phyloP scores from a whole-genome alignment of 495 filamentous ascomycete species.

The Xylaria scruposa region DNA sequence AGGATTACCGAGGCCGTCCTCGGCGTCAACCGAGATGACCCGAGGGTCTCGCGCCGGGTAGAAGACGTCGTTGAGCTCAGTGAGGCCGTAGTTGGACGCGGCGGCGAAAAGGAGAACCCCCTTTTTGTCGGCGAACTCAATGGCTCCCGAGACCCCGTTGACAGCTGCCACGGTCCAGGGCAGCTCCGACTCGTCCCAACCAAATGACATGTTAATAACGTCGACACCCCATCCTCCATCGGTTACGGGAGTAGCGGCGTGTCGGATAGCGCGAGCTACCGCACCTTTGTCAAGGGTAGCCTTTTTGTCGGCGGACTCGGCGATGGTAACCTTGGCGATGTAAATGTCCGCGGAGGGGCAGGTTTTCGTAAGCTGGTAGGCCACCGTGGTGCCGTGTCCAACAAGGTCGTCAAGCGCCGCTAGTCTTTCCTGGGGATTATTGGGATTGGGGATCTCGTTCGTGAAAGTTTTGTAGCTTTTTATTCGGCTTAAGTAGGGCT shows the following conservation, averaged over 20 bases:
- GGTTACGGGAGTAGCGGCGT: neutral
- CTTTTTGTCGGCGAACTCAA: neutral
- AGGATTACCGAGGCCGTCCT: neutral
- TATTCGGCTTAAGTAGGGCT: neutral
- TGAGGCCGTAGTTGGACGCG: conserved; percentile 4
- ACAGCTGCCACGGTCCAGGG: neutral
- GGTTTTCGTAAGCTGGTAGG: neutral
- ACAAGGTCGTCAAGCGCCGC: neutral
- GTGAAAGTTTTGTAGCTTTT: neutral
- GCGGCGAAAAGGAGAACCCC: conserved; percentile 3
- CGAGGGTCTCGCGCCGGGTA: neutral
- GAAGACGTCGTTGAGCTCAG: neutral
- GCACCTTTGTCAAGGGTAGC: neutral
- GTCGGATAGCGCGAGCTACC: neutral
- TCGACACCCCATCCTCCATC: conserved; percentile 1
- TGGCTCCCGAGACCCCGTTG: neutral
- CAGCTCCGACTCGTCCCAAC: conserved; percentile 2
- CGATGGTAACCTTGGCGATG: conserved; percentile 1
- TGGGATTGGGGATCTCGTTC: neutral
- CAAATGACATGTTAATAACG: neutral
- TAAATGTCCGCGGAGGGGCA: neutral
- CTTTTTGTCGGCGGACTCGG: neutral
- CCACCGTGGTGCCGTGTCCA: neutral
- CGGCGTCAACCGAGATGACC: conserved; percentile 3
- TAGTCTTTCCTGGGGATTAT: neutral